phyloP scores from a whole-genome alignment of 306 rosid species.

The Erythrophleum fordii region DNA sequence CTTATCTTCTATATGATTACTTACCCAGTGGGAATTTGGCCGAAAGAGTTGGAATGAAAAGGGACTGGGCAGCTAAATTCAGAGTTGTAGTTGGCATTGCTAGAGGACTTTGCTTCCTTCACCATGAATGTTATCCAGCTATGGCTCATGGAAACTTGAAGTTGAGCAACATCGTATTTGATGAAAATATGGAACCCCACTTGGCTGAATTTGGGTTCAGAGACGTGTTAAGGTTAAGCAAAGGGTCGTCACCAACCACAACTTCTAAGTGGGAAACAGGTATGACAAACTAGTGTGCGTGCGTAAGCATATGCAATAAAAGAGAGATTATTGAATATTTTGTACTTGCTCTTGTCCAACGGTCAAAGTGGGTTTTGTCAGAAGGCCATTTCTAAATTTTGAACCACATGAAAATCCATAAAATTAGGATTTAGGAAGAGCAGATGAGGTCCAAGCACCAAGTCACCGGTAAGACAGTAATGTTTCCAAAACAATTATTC shows the following conservation, averaged over 20 bases:
- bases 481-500: background rate
- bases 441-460: slow-evolving; percentile 21
- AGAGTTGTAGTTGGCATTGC: slow-evolving; percentile 66
- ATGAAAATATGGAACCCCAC: slow-evolving; percentile 83
- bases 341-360: slow-evolving; percentile 20
- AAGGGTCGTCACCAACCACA: slow-evolving; percentile 42
- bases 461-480: background rate
- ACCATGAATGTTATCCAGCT: slow-evolving; percentile 76
- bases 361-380: slow-evolving; percentile 9
- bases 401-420: background rate
- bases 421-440: background rate
- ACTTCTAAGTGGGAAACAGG: slow-evolving; percentile 61
- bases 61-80: slow-evolving; percentile 74
- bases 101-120: slow-evolving; percentile 81
- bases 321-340: background rate
- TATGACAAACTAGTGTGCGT: slow-evolving; percentile 29
- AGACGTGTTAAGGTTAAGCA: slow-evolving; percentile 54
- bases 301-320: background rate
- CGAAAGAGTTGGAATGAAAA: slow-evolving; percentile 61
- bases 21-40: slow-evolving; percentile 75
- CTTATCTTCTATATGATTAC: slow-evolving; percentile 74
- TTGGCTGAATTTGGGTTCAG: slow-evolving; percentile 81
- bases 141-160: slow-evolving; percentile 84
- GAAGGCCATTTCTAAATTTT: slow-evolving; percentile 13
- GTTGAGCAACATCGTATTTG: slow-evolving; percentile 69